These are phyloP conservation scores for Helichrysum umbraculigerum DNA, from an alignment of 129 eudicot genomes.

Conservation along the genomic window DNA sequence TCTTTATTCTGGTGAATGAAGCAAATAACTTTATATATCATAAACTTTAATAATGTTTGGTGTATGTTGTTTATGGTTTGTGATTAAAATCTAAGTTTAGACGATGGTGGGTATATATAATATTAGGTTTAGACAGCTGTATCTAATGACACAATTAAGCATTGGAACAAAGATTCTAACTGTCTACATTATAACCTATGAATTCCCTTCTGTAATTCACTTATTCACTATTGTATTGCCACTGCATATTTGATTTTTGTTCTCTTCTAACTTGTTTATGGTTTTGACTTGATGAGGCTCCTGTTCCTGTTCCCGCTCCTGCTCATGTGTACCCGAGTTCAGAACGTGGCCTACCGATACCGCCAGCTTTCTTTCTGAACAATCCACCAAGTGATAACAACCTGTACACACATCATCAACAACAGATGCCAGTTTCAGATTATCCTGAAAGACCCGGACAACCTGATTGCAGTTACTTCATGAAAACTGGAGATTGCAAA, in stretches of 20 bases:
- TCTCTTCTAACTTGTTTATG: neutral
- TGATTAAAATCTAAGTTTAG: too few relatives aligned
- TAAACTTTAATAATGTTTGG: neutral
- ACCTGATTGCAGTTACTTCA: slow-evolving; percentile 78
- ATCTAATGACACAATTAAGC: too few relatives aligned
- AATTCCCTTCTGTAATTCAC: too few relatives aligned
- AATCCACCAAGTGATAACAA: slow-evolving; percentile 51
- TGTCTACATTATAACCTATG: too few relatives aligned
- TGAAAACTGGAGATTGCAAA: slow-evolving; percentile 89
- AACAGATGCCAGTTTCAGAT: slow-evolving; percentile 44
- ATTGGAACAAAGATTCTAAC: too few relatives aligned
- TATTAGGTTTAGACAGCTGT: too few relatives aligned
- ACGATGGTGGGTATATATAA: too few relatives aligned
- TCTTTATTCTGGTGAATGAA: slow-evolving; percentile 3
- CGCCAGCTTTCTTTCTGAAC: slow-evolving; percentile 69
- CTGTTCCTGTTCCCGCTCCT: slow-evolving; percentile 33
- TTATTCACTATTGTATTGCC: too few relatives aligned
- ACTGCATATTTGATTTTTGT: too few relatives aligned
- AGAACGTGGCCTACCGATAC: slow-evolving; percentile 64
- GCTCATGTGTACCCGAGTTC: slow-evolving; percentile 47
- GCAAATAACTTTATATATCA: neutral
- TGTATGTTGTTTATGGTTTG: too few relatives aligned
- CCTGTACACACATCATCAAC: slow-evolving; percentile 47
- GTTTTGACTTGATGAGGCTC: slow-evolving; percentile 46
- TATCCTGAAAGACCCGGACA: slow-evolving; percentile 94